Evolutionary conservation across 345 rosid species (phyloP), one percentile per base, ranked within the genome.

Genomic region (Lumnitzera littorea): DNA sequence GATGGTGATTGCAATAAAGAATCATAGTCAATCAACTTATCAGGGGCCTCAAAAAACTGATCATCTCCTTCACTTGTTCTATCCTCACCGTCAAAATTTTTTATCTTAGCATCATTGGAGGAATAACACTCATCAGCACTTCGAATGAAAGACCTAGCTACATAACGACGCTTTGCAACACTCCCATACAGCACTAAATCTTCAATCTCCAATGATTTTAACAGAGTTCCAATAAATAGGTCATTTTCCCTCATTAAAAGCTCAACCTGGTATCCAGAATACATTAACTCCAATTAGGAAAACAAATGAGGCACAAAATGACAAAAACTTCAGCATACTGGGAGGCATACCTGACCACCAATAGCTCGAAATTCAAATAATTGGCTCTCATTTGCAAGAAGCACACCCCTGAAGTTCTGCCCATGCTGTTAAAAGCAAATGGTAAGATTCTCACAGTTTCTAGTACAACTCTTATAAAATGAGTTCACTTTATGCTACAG

Each of bases 181-280:
- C 70, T 67, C 58, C 68, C 72, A 66, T 69, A 57, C 77, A 84
- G 73, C 66, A 90, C 83, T 80, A 90, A 74, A 80, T 94, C 99
- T 84, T 90, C 97, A 65, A 94, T 82, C 80, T 94, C 99, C 87
- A 94, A 75, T 29, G 99, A 85, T 78, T 82, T 84, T 71, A 94
- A 70, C 67, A 90, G 70, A 49, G 91, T 90, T 24, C 99, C 97
- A 65, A 94, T 79, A 64, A 90, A 78, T 84, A 90, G 76, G 69
- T 90, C 97, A 62, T 69, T 88, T 66, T 65, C 90, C 78, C 80
- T 86, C 56, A 86, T 76, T 53, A 90, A 90, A 70, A 94, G 71
- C 71, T 94, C 89, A 67, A 94, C 97, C 99, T 94, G 84, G 55
- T 65, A 65, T 41, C 41, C 66, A 7, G 60, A 66, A 52, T 25